Evolutionary conservation across 2,329 filamentous ascomycete species (phyloP).

Genomic region (Penicillium sp.): DNA sequence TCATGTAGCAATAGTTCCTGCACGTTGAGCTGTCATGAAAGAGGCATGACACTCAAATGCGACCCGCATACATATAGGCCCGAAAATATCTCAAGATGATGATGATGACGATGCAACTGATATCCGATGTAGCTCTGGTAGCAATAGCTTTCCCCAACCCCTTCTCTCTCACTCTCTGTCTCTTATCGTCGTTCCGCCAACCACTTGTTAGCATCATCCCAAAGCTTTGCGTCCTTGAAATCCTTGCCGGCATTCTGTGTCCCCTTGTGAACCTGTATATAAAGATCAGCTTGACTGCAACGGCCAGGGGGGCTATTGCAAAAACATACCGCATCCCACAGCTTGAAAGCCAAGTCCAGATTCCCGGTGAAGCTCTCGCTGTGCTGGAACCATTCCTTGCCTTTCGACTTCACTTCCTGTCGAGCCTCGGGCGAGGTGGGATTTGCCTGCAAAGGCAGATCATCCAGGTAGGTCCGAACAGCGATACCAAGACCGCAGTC

Average conservation of each 20-base stretch:
- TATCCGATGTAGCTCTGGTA: conserved; percentile 6
- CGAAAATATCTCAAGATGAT: conserved; percentile 12
- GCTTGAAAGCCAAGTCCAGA: conserved; percentile 61
- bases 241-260: conserved; percentile 59
- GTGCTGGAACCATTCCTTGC: conserved; percentile 64
- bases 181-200: conserved; percentile 48
- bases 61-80: conserved; percentile 16
- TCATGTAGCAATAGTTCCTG: conserved; percentile 7
- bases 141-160: neutral
- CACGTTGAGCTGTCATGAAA: conserved; percentile 10
- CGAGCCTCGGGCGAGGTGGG: conserved; percentile 56
- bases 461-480: conserved; percentile 54
- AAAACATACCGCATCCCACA: conserved; percentile 66
- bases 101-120: conserved; percentile 4
- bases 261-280: conserved; percentile 59
- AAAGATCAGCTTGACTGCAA: conserved; percentile 15
- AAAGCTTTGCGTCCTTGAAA: conserved; percentile 57
- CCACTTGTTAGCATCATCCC: conserved; percentile 65
- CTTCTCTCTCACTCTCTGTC: no score
- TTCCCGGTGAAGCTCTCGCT: conserved; percentile 62
- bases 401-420: conserved; percentile 55
- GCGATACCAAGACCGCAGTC: conserved; percentile 53
- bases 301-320: neutral
- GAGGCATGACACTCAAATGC: conserved; percentile 13
- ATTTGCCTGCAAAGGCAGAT: conserved; percentile 61